These are phyloP conservation scores for Aspergillus sp. DNA, from an alignment of 2,329 filamentous ascomycete genomes.

Conservation along the genomic window DNA sequence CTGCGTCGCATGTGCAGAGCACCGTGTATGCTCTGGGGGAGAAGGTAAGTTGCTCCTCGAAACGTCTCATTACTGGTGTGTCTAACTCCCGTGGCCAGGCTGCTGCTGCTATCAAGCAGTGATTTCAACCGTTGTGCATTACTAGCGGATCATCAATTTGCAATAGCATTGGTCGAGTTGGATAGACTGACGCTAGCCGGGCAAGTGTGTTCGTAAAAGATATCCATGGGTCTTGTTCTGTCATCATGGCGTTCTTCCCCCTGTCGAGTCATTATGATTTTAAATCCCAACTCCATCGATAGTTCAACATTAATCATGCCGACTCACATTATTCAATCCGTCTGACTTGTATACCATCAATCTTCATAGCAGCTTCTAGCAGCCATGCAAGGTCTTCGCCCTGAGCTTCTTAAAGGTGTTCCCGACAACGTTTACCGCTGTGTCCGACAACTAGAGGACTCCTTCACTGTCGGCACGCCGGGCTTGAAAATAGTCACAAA, in stretches of 20 bases:
- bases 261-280: not conserved
- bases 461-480: constrained; percentile 61
- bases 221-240: too few relatives aligned
- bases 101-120: too few relatives aligned
- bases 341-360: not conserved
- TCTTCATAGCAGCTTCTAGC: not conserved
- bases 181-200: too few relatives aligned
- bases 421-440: constrained; percentile 64
- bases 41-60: too few relatives aligned
- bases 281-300: constrained; percentile 3
- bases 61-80: too few relatives aligned
- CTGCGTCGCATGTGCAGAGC: too few relatives aligned
- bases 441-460: constrained; percentile 66
- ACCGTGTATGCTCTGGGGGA: too few relatives aligned
- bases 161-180: too few relatives aligned
- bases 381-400: constrained; percentile 7
- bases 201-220: too few relatives aligned
- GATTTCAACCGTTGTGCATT: too few relatives aligned
- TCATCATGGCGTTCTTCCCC: not conserved
- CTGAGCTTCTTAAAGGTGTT: constrained; percentile 29
- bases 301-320: not conserved
- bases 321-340: not conserved
- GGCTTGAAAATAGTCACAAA: constrained; percentile 80
- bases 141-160: too few relatives aligned
- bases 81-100: too few relatives aligned